A percentile compares a stretch with the other conserved stretches of the same genome.
Conservation (phyloP, 2,329 filamentous ascomycete species). For the Paraphaeosphaeria minitans region DNA sequence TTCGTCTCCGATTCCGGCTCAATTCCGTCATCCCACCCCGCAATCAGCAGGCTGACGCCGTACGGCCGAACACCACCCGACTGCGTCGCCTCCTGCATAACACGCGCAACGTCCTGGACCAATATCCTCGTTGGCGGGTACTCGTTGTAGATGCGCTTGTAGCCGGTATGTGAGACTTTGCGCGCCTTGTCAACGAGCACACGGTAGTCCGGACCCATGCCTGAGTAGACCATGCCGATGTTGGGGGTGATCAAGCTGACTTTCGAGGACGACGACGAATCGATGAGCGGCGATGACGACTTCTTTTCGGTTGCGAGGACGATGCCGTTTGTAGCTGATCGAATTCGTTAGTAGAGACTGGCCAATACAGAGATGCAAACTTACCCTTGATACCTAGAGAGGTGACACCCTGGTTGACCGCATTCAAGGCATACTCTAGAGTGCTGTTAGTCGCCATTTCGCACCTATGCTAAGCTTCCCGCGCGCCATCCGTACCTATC, state of each 20-base stretch:
- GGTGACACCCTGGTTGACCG: constrained; percentile 98
- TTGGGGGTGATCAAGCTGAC: constrained; percentile 97
- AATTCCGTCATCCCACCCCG: constrained; percentile 97
- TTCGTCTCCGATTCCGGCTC: constrained; percentile 78
- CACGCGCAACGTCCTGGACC: constrained; percentile 95
- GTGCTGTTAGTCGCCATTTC: constrained; percentile 26
- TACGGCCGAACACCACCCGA: constrained; percentile 97
- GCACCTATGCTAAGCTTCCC: not conserved
- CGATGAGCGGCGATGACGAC: constrained; percentile 95
- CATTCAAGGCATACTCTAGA: constrained; percentile 96
- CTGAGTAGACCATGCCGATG: constrained; percentile 99
- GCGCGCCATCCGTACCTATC: constrained; percentile 69
- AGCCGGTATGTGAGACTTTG: constrained; percentile 96
- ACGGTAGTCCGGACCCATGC: constrained; percentile 98
- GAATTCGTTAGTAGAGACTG: constrained; percentile 11
- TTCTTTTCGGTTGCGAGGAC: constrained; percentile 99
- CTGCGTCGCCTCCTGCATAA: constrained; percentile 99
- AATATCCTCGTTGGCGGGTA: constrained; percentile 99
- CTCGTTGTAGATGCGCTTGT: constrained; percentile 99
- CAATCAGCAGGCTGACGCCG: constrained; percentile 92
- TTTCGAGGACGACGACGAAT: constrained; percentile 92
- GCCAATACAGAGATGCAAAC: constrained; percentile 1
- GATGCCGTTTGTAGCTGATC: constrained; percentile 91
- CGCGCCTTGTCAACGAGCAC: constrained; percentile 96
- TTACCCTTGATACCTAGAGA: constrained; percentile 97